Evolutionary conservation across 257 asterid species (phyloP).

Genomic region (Fraxinus anomala): DNA sequence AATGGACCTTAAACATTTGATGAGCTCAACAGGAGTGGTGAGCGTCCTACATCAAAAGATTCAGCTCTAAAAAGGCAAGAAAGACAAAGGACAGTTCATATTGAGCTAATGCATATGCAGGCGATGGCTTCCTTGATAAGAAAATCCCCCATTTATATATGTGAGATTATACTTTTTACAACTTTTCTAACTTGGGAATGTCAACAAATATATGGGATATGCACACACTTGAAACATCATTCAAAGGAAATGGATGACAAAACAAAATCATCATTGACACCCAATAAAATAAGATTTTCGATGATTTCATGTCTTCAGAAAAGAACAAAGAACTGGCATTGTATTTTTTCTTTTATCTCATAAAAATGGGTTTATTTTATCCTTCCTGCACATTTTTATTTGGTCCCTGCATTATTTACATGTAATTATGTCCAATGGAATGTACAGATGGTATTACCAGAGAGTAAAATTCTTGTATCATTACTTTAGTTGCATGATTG

Average conservation of each 20-base stretch:
- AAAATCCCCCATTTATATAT: slow-evolving; percentile 3
- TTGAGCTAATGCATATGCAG: slow-evolving; percentile 3
- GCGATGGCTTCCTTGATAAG: not conserved
- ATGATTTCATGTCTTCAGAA: not conserved
- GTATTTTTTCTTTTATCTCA: not conserved
- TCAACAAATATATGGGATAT: not conserved
- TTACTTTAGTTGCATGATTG: not conserved
- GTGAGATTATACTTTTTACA: not conserved
- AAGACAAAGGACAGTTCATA: slow-evolving; percentile 10
- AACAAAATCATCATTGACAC: not conserved
- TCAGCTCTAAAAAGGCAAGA: slow-evolving; percentile 14
- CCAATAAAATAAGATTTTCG: not conserved
- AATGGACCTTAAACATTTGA: slow-evolving; percentile 58
- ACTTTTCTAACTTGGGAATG: slow-evolving; percentile 11
- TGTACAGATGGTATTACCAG: not conserved
- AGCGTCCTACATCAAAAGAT: slow-evolving; percentile 47
- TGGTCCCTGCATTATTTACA: not conserved
- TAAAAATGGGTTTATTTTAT: not conserved
- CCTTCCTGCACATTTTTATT: not conserved
- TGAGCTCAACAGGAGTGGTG: slow-evolving; percentile 57
- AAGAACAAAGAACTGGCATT: not conserved
- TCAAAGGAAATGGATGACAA: not conserved
- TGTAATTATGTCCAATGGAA: not conserved
- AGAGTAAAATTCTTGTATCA: not conserved
- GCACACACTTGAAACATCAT: slow-evolving; percentile 1